Evolutionary conservation across 2,329 filamentous ascomycete species (phyloP).

Genomic region (Cryphonectria nitschkei): DNA sequence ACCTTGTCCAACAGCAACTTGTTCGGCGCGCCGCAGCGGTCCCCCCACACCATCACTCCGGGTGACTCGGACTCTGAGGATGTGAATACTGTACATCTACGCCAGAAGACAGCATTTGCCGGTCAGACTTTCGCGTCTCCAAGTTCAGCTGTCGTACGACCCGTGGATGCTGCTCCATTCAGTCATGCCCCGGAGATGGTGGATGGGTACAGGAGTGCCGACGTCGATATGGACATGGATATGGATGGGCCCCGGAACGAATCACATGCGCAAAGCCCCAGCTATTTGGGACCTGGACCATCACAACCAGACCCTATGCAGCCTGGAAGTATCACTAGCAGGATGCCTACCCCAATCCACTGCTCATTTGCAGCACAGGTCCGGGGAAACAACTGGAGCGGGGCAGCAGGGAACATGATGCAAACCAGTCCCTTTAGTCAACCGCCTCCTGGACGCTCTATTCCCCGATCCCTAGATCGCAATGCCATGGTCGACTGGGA

Average conservation of each 20-base stretch:
- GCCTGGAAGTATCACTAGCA: slow-evolving; percentile 43
- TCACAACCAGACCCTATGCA: slow-evolving; percentile 39
- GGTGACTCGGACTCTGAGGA: slow-evolving; percentile 39
- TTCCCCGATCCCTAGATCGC: slow-evolving; percentile 53
- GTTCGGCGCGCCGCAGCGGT: slow-evolving; percentile 32
- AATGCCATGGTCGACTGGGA: slow-evolving; percentile 51
- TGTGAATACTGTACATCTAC: slow-evolving; percentile 22
- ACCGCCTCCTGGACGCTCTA: slow-evolving; percentile 46
- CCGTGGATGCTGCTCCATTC: slow-evolving; percentile 14
- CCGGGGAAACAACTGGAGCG: slow-evolving; percentile 54
- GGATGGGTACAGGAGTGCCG: slow-evolving; percentile 37
- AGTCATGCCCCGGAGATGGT: slow-evolving; percentile 32
- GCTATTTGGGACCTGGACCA: slow-evolving; percentile 37
- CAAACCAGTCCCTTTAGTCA: slow-evolving; percentile 42
- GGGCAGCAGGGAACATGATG: slow-evolving; percentile 40
- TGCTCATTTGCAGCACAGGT: slow-evolving; percentile 60
- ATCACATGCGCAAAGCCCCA: slow-evolving; percentile 23
- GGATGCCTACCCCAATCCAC: slow-evolving; percentile 64
- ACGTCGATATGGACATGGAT: slow-evolving; percentile 55
- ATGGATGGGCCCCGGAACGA: slow-evolving; percentile 41
- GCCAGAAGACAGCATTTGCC: slow-evolving; percentile 39
- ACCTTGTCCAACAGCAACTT: slow-evolving; percentile 31
- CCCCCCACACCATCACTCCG: slow-evolving; percentile 43
- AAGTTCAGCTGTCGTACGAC: slow-evolving; percentile 30
- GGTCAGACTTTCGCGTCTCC: slow-evolving; percentile 37